Evolutionary conservation across 129 eudicot species (phyloP).

Genomic region (Flaveria ramosissima): DNA sequence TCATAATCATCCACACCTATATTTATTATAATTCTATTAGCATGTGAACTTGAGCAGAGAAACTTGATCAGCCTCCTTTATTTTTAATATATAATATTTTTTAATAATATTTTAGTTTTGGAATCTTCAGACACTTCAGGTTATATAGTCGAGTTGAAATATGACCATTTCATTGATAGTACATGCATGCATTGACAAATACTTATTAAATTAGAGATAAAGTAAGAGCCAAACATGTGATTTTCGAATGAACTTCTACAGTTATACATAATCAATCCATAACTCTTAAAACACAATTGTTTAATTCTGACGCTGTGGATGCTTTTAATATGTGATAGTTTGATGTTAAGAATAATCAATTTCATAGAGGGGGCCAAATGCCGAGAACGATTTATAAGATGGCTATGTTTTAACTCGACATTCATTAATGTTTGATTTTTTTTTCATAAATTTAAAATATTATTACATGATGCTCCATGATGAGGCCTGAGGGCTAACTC

Average conservation of each 20-base stretch:
- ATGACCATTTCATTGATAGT: not conserved
- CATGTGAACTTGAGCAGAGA: slow-evolving; percentile 11
- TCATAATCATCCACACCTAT: too few relatives aligned
- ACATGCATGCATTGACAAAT: not conserved
- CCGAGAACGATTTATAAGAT: too few relatives aligned
- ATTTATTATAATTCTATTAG: slow-evolving; percentile 2
- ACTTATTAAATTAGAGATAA: not conserved
- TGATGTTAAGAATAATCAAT: slow-evolving; percentile 3
- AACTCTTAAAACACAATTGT: not conserved
- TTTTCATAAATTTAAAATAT: too few relatives aligned
- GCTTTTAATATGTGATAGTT: not conserved
- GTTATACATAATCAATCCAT: not conserved
- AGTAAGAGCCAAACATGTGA: slow-evolving; percentile 19
- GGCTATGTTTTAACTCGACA: too few relatives aligned
- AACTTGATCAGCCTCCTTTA: not conserved
- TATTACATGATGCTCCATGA: too few relatives aligned
- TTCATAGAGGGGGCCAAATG: not conserved
- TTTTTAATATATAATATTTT: slow-evolving; percentile 1
- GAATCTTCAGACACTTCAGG: slow-evolving; percentile 9
- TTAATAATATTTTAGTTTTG: slow-evolving; percentile 6
- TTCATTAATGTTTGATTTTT: too few relatives aligned
- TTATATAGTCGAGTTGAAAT: not conserved
- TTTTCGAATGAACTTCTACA: not conserved
- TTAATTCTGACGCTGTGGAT: not conserved
- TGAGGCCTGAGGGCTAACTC: too few relatives aligned